A percentile compares a stretch with the other conserved stretches of the same genome.
Conservation (phyloP, 805 yeast genomes). For the Schwanniomyces occidentalis region DNA sequence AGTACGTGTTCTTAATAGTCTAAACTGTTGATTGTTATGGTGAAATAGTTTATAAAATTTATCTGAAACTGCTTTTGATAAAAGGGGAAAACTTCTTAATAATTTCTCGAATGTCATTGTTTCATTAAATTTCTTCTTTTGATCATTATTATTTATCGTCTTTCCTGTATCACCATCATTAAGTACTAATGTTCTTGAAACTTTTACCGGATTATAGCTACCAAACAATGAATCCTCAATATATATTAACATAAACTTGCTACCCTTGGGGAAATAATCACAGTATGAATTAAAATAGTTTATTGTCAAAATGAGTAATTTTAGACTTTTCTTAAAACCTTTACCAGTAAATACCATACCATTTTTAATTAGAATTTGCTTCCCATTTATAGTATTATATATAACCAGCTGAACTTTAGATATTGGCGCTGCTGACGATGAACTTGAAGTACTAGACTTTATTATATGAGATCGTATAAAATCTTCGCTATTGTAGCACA, state of each 20-base stretch:
- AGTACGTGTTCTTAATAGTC: slow-evolving; percentile 29
- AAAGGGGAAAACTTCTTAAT: slow-evolving; percentile 37
- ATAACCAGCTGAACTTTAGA: slow-evolving; percentile 41
- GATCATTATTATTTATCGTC: neutral
- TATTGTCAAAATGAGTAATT: slow-evolving; percentile 44
- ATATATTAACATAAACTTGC: slow-evolving; percentile 54
- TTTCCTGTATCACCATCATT: neutral
- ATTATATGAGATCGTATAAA: slow-evolving; percentile 66
- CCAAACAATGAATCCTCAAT: slow-evolving; percentile 61
- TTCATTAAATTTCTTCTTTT: slow-evolving; percentile 1
- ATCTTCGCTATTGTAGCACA: slow-evolving; percentile 55
- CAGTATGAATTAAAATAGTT: slow-evolving; percentile 56
- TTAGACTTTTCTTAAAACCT: slow-evolving; percentile 53
- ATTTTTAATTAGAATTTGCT: slow-evolving; percentile 55
- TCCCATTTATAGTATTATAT: slow-evolving; percentile 55
- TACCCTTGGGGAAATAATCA: slow-evolving; percentile 58
- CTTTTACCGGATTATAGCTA: slow-evolving; percentile 12
- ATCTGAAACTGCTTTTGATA: slow-evolving; percentile 40
- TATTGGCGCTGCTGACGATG: slow-evolving; percentile 22
- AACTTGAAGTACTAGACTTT: slow-evolving; percentile 24
- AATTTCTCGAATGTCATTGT: slow-evolving; percentile 35
- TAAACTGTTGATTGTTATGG: slow-evolving; percentile 37
- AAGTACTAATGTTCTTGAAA: neutral
- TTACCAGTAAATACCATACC: slow-evolving; percentile 55
- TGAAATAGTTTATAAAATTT: slow-evolving; percentile 40